These are phyloP conservation scores for Claviceps fusiformis DNA, from an alignment of 2,329 filamentous ascomycete species.

Conservation along the genomic window DNA sequence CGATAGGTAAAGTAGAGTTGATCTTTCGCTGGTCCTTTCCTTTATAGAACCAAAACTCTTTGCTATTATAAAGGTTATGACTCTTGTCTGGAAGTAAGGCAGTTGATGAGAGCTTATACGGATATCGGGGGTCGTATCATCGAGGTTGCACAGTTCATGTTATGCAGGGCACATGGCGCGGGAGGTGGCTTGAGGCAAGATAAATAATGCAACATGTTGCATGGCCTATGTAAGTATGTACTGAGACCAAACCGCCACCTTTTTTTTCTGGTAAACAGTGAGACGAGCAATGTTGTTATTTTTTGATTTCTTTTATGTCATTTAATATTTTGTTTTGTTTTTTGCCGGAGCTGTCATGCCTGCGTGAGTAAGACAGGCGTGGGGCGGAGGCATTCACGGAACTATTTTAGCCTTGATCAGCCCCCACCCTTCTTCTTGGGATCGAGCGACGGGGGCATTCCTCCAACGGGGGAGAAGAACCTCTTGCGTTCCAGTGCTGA, in stretches of 20 bases:
- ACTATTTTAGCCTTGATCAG: slow-evolving; percentile 2
- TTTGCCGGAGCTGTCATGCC: background rate
- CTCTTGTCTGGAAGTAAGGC: background rate
- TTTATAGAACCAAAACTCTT: background rate
- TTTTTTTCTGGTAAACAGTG: background rate
- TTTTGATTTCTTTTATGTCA: background rate
- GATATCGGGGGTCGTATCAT: background rate
- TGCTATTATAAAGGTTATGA: background rate
- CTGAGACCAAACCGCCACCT: background rate
- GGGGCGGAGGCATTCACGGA: slow-evolving; percentile 6
- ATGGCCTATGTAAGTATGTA: background rate
- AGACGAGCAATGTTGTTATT: background rate
- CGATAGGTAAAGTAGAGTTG: background rate
- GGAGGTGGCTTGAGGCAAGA: background rate
- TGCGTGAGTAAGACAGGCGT: slow-evolving; percentile 5
- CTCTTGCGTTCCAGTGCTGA: background rate
- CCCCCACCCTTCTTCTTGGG: slow-evolving; percentile 1
- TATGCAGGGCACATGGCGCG: background rate
- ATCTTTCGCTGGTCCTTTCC: background rate
- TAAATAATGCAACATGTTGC: background rate
- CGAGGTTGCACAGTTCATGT: background rate
- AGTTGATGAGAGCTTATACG: background rate
- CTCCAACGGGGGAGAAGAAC: slow-evolving; percentile 3
- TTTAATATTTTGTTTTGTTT: background rate
- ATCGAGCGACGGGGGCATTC: slow-evolving; percentile 4